Evolutionary conservation across 306 rosid genomes (phyloP).

Genomic region (Fagus sylvatica): DNA sequence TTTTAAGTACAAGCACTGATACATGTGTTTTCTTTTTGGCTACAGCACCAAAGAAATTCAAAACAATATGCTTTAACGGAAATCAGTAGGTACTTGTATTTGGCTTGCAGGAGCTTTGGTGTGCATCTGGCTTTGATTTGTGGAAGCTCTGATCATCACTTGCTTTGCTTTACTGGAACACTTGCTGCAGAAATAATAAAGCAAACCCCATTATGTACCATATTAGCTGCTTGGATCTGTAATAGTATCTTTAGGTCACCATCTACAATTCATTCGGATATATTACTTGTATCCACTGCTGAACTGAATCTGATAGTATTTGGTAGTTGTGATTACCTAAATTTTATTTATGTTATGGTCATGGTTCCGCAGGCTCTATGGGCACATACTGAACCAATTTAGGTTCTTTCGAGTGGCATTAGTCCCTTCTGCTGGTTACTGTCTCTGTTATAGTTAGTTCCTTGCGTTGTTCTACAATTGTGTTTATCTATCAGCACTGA

Average conservation of each 20-base stretch:
- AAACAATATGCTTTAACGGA: slow-evolving; percentile 15
- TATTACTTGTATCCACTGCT: neutral
- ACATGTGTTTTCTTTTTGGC: slow-evolving; percentile 14
- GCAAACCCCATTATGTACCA: slow-evolving; percentile 11
- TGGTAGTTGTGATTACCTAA: neutral
- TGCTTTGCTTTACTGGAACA: slow-evolving; percentile 12
- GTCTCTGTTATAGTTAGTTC: too few species aligned
- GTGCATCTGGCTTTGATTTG: slow-evolving; percentile 29
- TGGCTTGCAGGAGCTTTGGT: slow-evolving; percentile 29
- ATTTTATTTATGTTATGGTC: neutral
- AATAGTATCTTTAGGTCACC: slow-evolving; percentile 23
- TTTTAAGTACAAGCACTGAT: neutral
- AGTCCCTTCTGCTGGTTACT: neutral
- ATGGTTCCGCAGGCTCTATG: neutral
- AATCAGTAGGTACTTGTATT: slow-evolving; percentile 27
- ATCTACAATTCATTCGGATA: slow-evolving; percentile 18
- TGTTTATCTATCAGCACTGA: neutral
- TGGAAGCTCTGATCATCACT: slow-evolving; percentile 33
- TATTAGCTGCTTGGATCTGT: slow-evolving; percentile 19
- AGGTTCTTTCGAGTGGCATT: neutral
- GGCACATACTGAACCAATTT: neutral
- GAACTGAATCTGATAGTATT: neutral
- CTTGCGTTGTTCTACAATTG: neutral
- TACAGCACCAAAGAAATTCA: slow-evolving; percentile 29
- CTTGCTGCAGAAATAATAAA: neutral